Evolutionary conservation across 2,329 filamentous ascomycete species (phyloP), one percentile per base, ranked within the genome.

Genomic region (Hymenoscyphus infarciens): DNA sequence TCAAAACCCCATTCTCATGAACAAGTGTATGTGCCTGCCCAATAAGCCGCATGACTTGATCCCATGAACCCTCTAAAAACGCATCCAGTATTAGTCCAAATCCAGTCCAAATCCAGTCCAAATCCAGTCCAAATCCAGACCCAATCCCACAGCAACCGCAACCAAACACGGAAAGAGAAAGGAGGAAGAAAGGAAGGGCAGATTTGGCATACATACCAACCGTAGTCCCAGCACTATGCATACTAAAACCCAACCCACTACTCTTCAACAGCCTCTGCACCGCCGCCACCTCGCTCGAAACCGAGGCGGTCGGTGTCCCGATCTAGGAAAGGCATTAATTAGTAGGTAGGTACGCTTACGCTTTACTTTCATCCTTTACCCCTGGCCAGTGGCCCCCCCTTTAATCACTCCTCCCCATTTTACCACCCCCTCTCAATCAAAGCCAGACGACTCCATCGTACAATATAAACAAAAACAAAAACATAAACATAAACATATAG

Each of bases 241-340:
- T 95, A 56, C 84, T 87, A 74, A 93, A 94, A 67, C 86, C 87
- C 66, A 98, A 76, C 1, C 92, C 92, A 69, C 89, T 95, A 60
- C 85, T 86, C 76, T 89, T 87, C 71, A 99, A 83, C 39, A 98
- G 82, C 62, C 88, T 86, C 79, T 98, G 94, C 42, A 98, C 92
- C 66, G 90, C 87, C 38, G 94, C 94, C 33, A 99, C 87, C 74
- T 98, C 90, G 69, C 88, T 85, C 4, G 91, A 89, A 16, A 94
- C 89, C 1, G 90, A 92, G 59, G 86, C 82, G 49, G 78, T 87
- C 57, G 86, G 87, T 19, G 94, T 97, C 65, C 95, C 94, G 66
- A 98, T 83, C 88, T 91, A 65, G 22, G 45, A 16, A 31, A 35
- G 2, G 11, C 22, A 49, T 49, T 15, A 49, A 15, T 22, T n/a